phyloP scores from a whole-genome alignment of 208 protist species.

The Wallacemonas sp. region DNA sequence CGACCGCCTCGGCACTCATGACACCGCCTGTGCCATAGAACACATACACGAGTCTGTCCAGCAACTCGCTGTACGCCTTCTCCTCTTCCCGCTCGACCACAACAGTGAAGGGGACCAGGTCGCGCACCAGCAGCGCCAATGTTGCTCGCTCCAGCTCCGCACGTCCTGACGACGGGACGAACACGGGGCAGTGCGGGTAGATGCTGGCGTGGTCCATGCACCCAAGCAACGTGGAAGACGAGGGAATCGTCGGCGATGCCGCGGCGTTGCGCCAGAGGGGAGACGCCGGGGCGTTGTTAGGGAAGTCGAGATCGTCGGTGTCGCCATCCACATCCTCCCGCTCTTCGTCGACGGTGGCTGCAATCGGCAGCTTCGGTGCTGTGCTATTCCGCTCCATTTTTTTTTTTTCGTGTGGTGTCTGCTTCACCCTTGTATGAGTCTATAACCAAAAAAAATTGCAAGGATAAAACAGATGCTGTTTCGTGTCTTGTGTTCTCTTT shows the following conservation, averaged over 20 bases:
- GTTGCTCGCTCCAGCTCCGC: slow-evolving; percentile 59
- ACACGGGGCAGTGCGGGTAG: slow-evolving; percentile 82
- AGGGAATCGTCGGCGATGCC: background rate
- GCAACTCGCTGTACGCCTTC: slow-evolving; percentile 44
- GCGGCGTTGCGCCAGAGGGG: too few species aligned
- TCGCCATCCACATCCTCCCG: background rate
- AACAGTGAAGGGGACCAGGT: slow-evolving; percentile 75
- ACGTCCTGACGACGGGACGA: slow-evolving; percentile 80
- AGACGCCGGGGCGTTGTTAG: background rate
- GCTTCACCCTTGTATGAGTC: too few species aligned
- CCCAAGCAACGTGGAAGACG: background rate
- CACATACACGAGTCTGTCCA: slow-evolving; percentile 63
- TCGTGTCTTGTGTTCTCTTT: too few species aligned
- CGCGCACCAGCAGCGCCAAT: slow-evolving; percentile 54
- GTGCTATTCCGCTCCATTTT: too few species aligned
- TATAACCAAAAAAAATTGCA: too few species aligned
- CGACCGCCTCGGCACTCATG: slow-evolving; percentile 6
- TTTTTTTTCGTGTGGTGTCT: too few species aligned
- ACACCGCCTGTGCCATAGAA: slow-evolving; percentile 45
- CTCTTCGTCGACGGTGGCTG: background rate
- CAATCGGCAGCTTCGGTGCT: background rate
- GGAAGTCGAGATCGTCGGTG: too few species aligned
- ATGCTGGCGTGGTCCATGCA: slow-evolving; percentile 17
- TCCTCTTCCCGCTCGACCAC: slow-evolving; percentile 76
- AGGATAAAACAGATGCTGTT: too few species aligned